Evolutionary conservation across 169 alveolate species (phyloP).

Genomic region (Nephromyces sp.): DNA sequence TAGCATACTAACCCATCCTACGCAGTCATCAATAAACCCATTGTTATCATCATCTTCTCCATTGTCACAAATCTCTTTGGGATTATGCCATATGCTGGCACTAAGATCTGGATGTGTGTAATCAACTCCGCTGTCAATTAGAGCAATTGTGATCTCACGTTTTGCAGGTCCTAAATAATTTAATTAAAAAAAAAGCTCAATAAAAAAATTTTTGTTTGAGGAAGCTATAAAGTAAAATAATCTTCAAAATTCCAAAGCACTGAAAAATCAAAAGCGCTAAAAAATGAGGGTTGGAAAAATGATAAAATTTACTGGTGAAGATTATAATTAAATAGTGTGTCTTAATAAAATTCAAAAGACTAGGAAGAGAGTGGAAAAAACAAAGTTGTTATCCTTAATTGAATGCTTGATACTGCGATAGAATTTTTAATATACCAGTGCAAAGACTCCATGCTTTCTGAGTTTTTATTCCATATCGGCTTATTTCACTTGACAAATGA

Average conservation of each 20-base stretch:
- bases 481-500: constrained; percentile 18
- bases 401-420: no score
- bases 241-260: background rate
- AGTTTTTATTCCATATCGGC: constrained; percentile 35
- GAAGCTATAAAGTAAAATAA: no score
- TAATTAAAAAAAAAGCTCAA: no score
- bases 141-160: constrained; percentile 39
- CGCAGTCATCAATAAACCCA: constrained; percentile 54
- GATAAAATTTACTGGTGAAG: background rate
- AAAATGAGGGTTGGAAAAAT: background rate
- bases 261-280: background rate
- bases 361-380: background rate
- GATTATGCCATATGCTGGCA: constrained; percentile 48
- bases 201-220: no score
- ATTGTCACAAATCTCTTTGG: constrained; percentile 40
- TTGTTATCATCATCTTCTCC: constrained; percentile 48
- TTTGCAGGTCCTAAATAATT: no score
- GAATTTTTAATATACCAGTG: constrained; percentile 37
- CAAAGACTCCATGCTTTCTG: constrained; percentile 40
- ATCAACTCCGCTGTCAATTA: constrained; percentile 53
- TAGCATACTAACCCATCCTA: constrained; percentile 47
- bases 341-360: background rate
- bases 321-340: background rate
- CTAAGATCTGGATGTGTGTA: constrained; percentile 53
- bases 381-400: background rate